Evolutionary conservation across 1,139 yeast species (phyloP).

Genomic region (Yamadazyma sp.): DNA sequence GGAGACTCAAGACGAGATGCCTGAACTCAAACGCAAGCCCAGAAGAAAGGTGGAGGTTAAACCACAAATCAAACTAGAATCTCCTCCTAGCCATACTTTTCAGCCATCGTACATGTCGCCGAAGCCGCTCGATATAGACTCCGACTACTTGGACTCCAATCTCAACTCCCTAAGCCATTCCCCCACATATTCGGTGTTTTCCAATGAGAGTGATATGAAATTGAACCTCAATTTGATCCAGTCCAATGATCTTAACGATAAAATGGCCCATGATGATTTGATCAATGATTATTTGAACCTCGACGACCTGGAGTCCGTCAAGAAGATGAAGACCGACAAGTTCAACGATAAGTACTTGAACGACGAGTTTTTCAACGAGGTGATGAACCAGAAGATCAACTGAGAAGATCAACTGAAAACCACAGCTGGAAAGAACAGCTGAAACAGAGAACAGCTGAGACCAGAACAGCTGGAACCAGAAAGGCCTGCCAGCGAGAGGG

Average conservation of each 20-base stretch:
- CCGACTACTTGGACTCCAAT: slow-evolving; percentile 12
- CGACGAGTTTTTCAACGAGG: slow-evolving; percentile 12
- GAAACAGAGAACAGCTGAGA: too few species aligned
- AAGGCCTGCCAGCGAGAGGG: too few species aligned
- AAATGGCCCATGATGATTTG: slow-evolving; percentile 16
- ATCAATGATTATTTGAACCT: slow-evolving; percentile 33
- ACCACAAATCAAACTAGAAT: neutral
- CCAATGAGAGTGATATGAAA: slow-evolving; percentile 24
- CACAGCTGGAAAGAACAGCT: neutral
- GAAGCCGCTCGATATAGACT: slow-evolving; percentile 6
- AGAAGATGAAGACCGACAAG: slow-evolving; percentile 6
- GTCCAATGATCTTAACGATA: slow-evolving; percentile 16
- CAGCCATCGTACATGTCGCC: slow-evolving; percentile 10
- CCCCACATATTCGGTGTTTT: slow-evolving; percentile 32
- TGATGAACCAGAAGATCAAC: slow-evolving; percentile 3
- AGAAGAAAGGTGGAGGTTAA: neutral
- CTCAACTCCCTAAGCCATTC: slow-evolving; percentile 26
- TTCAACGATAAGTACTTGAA: slow-evolving; percentile 2
- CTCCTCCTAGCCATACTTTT: neutral
- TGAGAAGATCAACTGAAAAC: neutral
- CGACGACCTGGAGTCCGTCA: slow-evolving; percentile 6
- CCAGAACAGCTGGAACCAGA: too few species aligned
- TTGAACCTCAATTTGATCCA: slow-evolving; percentile 13
- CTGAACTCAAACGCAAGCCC: neutral
- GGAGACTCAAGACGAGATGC: neutral